Evolutionary conservation across 106 monocot species (phyloP).

Genomic region (Posidonia australis): DNA sequence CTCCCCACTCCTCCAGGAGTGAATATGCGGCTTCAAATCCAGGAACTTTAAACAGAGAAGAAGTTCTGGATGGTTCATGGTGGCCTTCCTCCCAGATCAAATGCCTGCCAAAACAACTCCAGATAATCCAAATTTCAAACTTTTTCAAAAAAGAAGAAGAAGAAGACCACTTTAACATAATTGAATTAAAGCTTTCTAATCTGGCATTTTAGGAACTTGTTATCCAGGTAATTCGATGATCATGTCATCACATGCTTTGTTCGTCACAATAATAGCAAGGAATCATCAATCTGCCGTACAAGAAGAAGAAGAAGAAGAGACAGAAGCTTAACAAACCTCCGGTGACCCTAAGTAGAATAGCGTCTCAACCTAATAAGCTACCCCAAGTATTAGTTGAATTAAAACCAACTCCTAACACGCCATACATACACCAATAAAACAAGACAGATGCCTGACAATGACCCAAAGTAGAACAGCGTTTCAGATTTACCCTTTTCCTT

Average conservation of each 20-base stretch:
- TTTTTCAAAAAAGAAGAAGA: too few relatives aligned
- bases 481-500: neutral
- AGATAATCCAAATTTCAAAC: neutral
- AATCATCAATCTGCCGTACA: neutral
- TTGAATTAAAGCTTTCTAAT: too few relatives aligned
- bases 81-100: conserved; percentile 63
- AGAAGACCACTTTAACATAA: neutral
- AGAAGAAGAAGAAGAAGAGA: neutral
- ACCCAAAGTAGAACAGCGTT: neutral
- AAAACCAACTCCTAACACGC: neutral
- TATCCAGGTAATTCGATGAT: too few relatives aligned
- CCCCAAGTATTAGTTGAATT: too few relatives aligned
- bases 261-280: too few relatives aligned
- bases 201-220: too few relatives aligned
- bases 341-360: neutral
- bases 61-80: conserved; percentile 15
- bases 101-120: conserved; percentile 24
- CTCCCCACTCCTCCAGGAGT: conserved; percentile 13
- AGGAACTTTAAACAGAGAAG: neutral
- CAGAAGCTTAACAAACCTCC: neutral
- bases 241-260: too few relatives aligned
- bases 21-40: conserved; percentile 11
- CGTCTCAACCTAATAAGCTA: too few relatives aligned
- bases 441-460: neutral
- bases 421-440: too few relatives aligned